Percentiles rank a stretch among this genome's conserved stretches.
Conservation (phyloP, 768 basidiomycete genomes). For the Royoungia palumana region DNA sequence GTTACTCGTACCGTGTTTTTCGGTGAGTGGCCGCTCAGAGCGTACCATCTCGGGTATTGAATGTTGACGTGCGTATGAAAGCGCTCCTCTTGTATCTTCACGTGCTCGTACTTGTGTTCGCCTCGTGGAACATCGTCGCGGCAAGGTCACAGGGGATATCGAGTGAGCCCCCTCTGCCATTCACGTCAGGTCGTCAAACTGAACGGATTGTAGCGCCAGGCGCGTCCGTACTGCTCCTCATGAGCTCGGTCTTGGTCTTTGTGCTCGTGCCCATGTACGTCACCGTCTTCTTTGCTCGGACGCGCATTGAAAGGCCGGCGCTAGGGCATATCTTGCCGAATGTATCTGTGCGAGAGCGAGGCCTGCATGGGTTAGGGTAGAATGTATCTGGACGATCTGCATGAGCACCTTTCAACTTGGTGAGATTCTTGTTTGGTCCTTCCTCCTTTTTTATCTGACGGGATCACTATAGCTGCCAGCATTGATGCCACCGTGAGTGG, state of each 20-base stretch:
- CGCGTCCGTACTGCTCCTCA: conserved; percentile 46
- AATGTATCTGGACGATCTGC: conserved; percentile 54
- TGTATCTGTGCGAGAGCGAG: conserved; percentile 34
- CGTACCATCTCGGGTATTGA: background rate
- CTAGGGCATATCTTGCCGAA: conserved; percentile 35
- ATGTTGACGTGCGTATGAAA: conserved; percentile 10
- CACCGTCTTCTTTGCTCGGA: background rate
- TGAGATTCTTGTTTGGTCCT: conserved; percentile 22
- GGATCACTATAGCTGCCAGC: conserved; percentile 40
- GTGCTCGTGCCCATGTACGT: conserved; percentile 33
- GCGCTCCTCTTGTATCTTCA: conserved; percentile 49
- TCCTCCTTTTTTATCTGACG: background rate
- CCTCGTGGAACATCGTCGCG: conserved; percentile 53
- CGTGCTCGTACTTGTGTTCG: conserved; percentile 50
- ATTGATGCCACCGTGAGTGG: conserved; percentile 46
- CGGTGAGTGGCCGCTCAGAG: conserved; percentile 37
- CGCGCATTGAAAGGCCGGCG: background rate
- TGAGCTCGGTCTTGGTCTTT: conserved; percentile 40
- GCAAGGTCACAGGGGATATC: conserved; percentile 33
- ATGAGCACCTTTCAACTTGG: conserved; percentile 51
- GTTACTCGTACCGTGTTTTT: conserved; percentile 55
- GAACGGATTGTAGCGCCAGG: conserved; percentile 37
- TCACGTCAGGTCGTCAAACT: background rate
- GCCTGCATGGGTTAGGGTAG: conserved; percentile 45
- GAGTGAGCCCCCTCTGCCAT: conserved; percentile 30